Conservation (phyloP, 495 filamentous ascomycete genomes). For the Aspergillus panamensis region DNA sequence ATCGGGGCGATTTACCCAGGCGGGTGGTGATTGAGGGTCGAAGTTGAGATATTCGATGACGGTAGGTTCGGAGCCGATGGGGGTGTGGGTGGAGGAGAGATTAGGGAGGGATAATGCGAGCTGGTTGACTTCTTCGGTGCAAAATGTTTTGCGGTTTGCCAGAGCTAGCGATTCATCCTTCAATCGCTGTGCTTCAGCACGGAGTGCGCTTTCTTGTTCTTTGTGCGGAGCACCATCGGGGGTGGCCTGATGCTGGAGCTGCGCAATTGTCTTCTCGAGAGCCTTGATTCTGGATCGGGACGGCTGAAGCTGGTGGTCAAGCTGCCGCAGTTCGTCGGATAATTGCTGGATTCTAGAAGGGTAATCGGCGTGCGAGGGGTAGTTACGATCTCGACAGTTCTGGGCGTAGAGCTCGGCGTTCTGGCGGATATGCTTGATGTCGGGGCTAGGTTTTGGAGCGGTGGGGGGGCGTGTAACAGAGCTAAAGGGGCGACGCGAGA, state of each 20-base stretch:
- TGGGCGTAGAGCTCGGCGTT: conserved; percentile 72
- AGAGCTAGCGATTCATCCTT: conserved; percentile 63
- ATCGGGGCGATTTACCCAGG: conserved; percentile 48
- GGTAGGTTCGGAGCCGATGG: conserved; percentile 58
- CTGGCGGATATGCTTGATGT: conserved; percentile 86
- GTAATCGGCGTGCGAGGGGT: conserved; percentile 59
- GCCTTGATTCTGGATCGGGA: conserved; percentile 41
- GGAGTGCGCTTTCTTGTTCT: conserved; percentile 27
- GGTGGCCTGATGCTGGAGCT: conserved; percentile 25
- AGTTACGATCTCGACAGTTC: conserved; percentile 85
- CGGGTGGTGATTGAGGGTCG: conserved; percentile 53
- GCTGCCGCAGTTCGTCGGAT: conserved; percentile 59
- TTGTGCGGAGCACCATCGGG: conserved; percentile 2
- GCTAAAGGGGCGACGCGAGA: conserved; percentile 33
- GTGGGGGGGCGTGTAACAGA: conserved; percentile 55
- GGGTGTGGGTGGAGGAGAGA: conserved; percentile 71
- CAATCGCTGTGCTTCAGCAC: conserved; percentile 63
- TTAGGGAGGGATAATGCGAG: conserved; percentile 84
- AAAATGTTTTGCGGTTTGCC: conserved; percentile 53
- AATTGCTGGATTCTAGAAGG: conserved; percentile 67
- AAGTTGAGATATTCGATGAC: conserved; percentile 73
- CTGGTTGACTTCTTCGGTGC: conserved; percentile 63
- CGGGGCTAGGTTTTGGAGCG: conserved; percentile 74
- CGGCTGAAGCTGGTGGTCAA: conserved; percentile 38
- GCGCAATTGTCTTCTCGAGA: conserved; percentile 41